These are phyloP conservation scores for Paramecium tetraurelia DNA, from an alignment of 73 alveolate species.

Conservation along the genomic window DNA sequence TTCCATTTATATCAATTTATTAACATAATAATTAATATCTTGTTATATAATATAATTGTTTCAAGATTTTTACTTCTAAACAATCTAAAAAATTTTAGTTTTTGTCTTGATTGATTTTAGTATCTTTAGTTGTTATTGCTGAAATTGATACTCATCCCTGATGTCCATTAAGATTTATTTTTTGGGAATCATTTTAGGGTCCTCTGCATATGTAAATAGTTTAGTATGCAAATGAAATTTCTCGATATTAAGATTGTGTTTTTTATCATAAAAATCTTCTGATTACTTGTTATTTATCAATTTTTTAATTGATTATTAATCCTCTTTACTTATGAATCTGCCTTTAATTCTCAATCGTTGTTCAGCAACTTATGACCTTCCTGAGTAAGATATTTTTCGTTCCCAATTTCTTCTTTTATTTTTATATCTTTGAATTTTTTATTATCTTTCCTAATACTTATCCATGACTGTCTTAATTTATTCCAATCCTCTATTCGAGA, in stretches of 20 bases:
- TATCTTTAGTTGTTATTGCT: not conserved
- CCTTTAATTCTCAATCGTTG: constrained; percentile 55
- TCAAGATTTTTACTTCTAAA: not conserved
- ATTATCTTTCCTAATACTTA: constrained; percentile 37
- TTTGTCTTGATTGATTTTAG: not conserved
- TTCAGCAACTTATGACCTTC: constrained; percentile 54
- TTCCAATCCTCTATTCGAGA: constrained; percentile 33
- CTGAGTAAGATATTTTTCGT: constrained; percentile 34
- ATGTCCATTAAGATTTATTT: not conserved
- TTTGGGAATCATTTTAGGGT: constrained; percentile 23
- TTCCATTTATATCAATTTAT: not conserved
- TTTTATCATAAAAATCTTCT: constrained; percentile 23
- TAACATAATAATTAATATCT: not conserved
- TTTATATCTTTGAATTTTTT: constrained; percentile 59
- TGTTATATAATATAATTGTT: not conserved
- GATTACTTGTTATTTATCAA: not conserved
- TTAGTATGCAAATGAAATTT: constrained; percentile 7
- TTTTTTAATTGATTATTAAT: constrained; percentile 13
- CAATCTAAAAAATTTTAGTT: constrained; percentile 3
- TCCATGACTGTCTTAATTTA: not conserved
- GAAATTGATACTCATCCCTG: not conserved
- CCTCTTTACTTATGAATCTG: constrained; percentile 50
- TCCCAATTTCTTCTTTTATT: constrained; percentile 60
- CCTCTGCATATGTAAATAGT: not conserved
- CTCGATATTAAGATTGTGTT: not conserved